Base-by-base conservation (phyloP, 78 protist species). In the Dictyostelium brefeldianum region DNA sequence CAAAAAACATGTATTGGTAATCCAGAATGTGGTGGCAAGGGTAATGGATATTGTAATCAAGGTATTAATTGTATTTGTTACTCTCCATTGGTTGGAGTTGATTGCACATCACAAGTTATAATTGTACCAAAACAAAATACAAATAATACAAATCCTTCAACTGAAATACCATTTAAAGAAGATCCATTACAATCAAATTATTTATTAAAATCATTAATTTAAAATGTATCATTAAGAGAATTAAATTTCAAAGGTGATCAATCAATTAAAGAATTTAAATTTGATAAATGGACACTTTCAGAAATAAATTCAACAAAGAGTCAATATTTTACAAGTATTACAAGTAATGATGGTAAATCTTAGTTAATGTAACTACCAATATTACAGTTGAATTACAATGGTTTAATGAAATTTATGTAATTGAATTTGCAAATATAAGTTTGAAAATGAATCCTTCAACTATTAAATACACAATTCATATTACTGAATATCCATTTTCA, bases 261-360 rank as follows among this genome's bases (percentile, higher is more conserved):
- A 22, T 36, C 43, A 36, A 36, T 36, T 36, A 73, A 36, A n/a
- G 54, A 46, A 29, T 46, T n/a, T 43, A 36, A 10, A 73, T 73
- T 73, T 43, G 54, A 31, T n/a, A 22, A 46, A 73, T 73, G 80
- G 80, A n/a, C n/a, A n/a, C n/a, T 36, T 0, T 20, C 20, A 1
- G 46, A 73, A 31, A 67, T 31, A 20, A 67, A 31, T 67, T 31
- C 75, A 31, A 31, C 1, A 3, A 36, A 36, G 43, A 36, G 20
- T 43, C 57, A 46, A 71, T 51, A 83, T 22, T 22, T 17, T 46
- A 46, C 81, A 25, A 83, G 14, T 9, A 48, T 83, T 41, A 48
- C 5, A 17, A 36, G 43, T 36, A 36, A 36, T 36, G 43, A 36
- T 36, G 43, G 43, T 36, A 36, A 36, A 36, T 36, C 43, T 3